phyloP scores from a whole-genome alignment of 1,139 yeast genomes.

The Yamadazyma membranifaciens region DNA sequence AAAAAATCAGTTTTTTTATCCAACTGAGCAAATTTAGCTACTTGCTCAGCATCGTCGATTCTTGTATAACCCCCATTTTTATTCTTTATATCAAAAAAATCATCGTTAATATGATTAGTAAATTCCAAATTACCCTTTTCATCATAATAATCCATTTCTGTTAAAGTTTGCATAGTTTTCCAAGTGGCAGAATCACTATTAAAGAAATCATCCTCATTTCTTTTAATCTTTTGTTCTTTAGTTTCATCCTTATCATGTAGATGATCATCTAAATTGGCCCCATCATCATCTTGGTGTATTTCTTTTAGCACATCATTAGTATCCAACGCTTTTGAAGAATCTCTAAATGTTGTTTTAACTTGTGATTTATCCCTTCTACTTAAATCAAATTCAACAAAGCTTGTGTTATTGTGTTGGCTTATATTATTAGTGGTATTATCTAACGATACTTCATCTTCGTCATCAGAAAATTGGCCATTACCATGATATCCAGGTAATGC shows the following conservation, averaged over 20 bases:
- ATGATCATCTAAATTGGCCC: not conserved
- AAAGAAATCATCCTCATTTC: constrained; percentile 37
- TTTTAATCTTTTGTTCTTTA: constrained; percentile 10
- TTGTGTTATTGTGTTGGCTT: constrained; percentile 9
- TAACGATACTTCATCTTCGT: constrained; percentile 6
- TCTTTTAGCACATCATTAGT: constrained; percentile 7
- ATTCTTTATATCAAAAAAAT: constrained; percentile 22
- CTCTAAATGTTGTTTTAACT: constrained; percentile 9
- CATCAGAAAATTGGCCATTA: constrained; percentile 9
- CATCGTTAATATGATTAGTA: constrained; percentile 19
- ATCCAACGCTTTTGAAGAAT: not conserved
- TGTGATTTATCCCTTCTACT: constrained; percentile 12
- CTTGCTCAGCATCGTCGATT: constrained; percentile 85
- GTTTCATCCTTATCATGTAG: constrained; percentile 2
- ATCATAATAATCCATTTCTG: constrained; percentile 51
- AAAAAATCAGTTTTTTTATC: constrained; percentile 84
- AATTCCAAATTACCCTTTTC: constrained; percentile 51
- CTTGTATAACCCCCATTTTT: constrained; percentile 72
- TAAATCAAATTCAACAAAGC: constrained; percentile 37
- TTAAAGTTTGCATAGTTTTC: constrained; percentile 54
- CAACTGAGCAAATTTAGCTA: constrained; percentile 68
- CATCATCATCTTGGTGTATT: not conserved
- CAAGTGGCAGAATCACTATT: constrained; percentile 35
- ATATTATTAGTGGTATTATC: constrained; percentile 6
- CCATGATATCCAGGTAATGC: constrained; percentile 17